Conservation (phyloP, 208 protist species). For the Leishmania braziliensis region DNA sequence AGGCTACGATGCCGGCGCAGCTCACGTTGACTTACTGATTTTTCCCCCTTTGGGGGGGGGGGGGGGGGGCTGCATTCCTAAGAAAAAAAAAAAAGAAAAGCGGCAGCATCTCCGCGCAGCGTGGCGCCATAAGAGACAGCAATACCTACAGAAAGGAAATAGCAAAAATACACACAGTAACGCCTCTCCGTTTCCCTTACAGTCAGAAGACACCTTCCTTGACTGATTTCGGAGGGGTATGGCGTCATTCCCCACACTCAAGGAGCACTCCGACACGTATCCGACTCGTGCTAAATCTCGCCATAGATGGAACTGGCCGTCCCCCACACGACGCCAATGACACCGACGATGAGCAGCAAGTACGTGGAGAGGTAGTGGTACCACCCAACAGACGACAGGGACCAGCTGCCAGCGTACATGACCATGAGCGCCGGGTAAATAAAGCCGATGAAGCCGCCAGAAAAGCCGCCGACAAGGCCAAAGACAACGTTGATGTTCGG, state of each 20-base stretch:
- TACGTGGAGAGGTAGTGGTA: slow-evolving; percentile 64
- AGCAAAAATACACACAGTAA: neutral
- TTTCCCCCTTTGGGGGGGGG: too few relatives aligned
- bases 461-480: slow-evolving; percentile 69
- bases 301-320: slow-evolving; percentile 62
- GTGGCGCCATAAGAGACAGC: neutral
- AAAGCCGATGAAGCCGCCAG: slow-evolving; percentile 72
- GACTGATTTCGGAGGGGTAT: too few relatives aligned
- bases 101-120: neutral
- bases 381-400: slow-evolving; percentile 40
- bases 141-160: neutral
- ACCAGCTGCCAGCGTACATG: slow-evolving; percentile 73
- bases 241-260: neutral
- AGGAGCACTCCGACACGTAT: too few relatives aligned
- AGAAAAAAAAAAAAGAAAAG: neutral
- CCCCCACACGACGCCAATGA: slow-evolving; percentile 68
- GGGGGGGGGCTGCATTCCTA: neutral
- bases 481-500: slow-evolving; percentile 74
- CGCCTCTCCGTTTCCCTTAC: too few relatives aligned
- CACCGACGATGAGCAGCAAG: slow-evolving; percentile 57
- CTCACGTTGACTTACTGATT: neutral
- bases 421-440: slow-evolving; percentile 72
- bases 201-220: too few relatives aligned
- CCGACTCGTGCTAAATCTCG: slow-evolving; percentile 17
- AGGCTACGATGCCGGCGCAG: neutral